Evolutionary conservation across 805 yeast species (phyloP).

Genomic region (Yarrowia phangngaensis): DNA sequence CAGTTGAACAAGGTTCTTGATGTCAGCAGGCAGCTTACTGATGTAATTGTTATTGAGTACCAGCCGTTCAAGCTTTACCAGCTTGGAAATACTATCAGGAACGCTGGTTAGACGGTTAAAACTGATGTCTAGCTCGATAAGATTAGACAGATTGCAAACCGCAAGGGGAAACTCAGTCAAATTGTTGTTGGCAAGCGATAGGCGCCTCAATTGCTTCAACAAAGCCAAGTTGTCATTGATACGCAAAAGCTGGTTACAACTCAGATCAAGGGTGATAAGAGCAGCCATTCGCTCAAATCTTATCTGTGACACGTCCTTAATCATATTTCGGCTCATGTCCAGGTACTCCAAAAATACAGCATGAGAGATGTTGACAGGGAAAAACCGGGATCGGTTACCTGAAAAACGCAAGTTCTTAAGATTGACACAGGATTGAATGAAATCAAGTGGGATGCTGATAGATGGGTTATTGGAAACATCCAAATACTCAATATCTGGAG

Average conservation of each 20-base stretch:
- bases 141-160: constrained; percentile 54
- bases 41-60: constrained; percentile 72
- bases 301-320: constrained; percentile 48
- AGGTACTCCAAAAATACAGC: constrained; percentile 63
- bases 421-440: constrained; percentile 75
- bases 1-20: constrained; percentile 53
- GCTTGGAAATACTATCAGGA: constrained; percentile 58
- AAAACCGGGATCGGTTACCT: constrained; percentile 64
- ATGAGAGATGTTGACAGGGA: constrained; percentile 70
- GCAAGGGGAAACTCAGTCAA: constrained; percentile 54
- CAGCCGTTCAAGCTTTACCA: constrained; percentile 61
- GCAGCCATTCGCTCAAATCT: constrained; percentile 51
- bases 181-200: constrained; percentile 78
- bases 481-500: constrained; percentile 72
- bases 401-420: constrained; percentile 64
- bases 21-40: constrained; percentile 50
- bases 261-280: constrained; percentile 58
- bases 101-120: constrained; percentile 65
- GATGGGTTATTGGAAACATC: constrained; percentile 87
- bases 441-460: constrained; percentile 75
- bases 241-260: constrained; percentile 65
- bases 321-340: constrained; percentile 74
- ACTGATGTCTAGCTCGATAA: constrained; percentile 71
- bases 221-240: constrained; percentile 60
- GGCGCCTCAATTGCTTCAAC: constrained; percentile 38